Conservation (phyloP, 2,329 filamentous ascomycete genomes). For the Cercospora brassicicola region DNA sequence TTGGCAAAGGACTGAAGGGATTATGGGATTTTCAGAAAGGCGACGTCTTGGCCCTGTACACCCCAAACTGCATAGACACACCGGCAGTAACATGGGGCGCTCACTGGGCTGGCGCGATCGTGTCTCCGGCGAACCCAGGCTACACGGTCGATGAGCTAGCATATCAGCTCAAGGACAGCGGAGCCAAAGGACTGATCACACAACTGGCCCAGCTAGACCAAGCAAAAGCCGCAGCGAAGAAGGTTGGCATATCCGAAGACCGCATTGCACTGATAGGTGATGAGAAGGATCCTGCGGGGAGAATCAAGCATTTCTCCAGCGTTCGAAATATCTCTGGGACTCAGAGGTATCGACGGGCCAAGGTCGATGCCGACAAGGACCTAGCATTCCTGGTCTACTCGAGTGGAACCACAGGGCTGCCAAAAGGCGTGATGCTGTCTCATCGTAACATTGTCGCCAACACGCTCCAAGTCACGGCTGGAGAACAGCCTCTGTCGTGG, state of each 20-base stretch:
- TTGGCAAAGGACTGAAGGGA: constrained; percentile 75
- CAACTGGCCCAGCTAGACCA: constrained; percentile 65
- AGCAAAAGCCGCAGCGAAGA: constrained; percentile 43
- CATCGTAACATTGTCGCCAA: constrained; percentile 84
- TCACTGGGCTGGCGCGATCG: constrained; percentile 76
- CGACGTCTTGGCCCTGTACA: constrained; percentile 78
- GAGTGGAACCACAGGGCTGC: constrained; percentile 83
- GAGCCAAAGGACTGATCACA: constrained; percentile 72
- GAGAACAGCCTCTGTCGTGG: constrained; percentile 53
- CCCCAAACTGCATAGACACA: constrained; percentile 83
- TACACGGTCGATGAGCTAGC: constrained; percentile 82
- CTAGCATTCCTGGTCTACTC: constrained; percentile 84
- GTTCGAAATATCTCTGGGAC: constrained; percentile 64
- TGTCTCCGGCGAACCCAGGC: constrained; percentile 83
- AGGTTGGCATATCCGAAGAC: constrained; percentile 66
- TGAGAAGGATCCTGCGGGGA: constrained; percentile 57
- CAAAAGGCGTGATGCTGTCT: constrained; percentile 74
- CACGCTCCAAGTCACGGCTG: constrained; percentile 46
- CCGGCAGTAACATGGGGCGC: constrained; percentile 74
- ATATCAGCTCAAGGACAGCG: constrained; percentile 77
- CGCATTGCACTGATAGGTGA: constrained; percentile 77
- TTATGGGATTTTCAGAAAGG: constrained; percentile 76
- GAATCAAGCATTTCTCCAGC: constrained; percentile 70
- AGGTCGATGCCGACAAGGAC: constrained; percentile 68
- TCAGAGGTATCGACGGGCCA: constrained; percentile 59